A percentile compares a stretch with the other conserved stretches of the same genome.
Evolutionary conservation across 177 flowering plant species (phyloP).

Genomic region (Vitis hybrid): DNA sequence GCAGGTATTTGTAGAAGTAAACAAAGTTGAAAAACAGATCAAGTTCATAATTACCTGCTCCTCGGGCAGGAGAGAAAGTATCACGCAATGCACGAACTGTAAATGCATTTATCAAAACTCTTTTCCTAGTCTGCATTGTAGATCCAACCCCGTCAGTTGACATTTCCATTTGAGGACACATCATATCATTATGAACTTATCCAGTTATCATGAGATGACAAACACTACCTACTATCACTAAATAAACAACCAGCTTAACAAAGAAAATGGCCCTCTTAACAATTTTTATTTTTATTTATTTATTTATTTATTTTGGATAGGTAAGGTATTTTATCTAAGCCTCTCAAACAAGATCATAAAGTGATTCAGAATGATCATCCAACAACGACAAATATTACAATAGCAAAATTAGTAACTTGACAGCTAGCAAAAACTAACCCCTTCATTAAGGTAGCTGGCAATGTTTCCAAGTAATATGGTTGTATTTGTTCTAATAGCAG

Average conservation of each 20-base stretch:
- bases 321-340: no score
- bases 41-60: conserved; percentile 65
- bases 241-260: not conserved
- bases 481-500: conserved; percentile 98
- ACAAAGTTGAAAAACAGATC: not conserved
- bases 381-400: no score
- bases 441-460: conserved; percentile 88
- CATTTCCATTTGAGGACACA: not conserved
- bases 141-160: conserved; percentile 12
- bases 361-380: no score
- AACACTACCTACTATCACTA: not conserved
- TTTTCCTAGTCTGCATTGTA: conserved; percentile 81
- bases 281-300: no score
- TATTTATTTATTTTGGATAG: no score
- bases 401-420: not conserved
- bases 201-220: not conserved
- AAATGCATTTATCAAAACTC: conserved; percentile 98
- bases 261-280: no score
- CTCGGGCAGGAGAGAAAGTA: conserved; percentile 93
- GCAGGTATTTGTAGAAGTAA: not conserved
- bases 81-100: conserved; percentile 98
- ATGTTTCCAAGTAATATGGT: conserved; percentile 97
- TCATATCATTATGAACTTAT: not conserved
- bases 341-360: no score
- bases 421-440: conserved; percentile 54